phyloP scores from a whole-genome alignment of 345 rosid genomes.

The Theobroma cacao region DNA sequence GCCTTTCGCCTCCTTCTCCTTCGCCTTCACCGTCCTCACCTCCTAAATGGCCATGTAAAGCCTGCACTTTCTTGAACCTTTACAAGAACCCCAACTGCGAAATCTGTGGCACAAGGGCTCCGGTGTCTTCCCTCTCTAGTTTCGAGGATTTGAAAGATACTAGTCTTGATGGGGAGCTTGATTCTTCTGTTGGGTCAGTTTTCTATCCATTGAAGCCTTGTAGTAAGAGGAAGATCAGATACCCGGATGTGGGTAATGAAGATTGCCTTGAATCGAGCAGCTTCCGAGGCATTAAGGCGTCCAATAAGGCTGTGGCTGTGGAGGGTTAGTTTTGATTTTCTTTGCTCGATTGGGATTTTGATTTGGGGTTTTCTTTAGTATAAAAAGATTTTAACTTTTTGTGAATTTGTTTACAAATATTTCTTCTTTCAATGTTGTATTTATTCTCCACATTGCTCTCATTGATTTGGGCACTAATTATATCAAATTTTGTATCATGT shows the following conservation, averaged over 20 bases:
- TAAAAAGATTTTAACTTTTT: background rate
- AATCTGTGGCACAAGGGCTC: conserved; percentile 59
- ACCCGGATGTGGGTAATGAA: conserved; percentile 23
- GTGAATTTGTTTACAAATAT: background rate
- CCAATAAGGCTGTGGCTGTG: conserved; percentile 22
- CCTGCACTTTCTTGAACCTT: conserved; percentile 83
- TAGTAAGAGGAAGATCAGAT: conserved; percentile 56
- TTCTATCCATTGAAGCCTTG: conserved; percentile 75
- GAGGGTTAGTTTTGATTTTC: conserved; percentile 35
- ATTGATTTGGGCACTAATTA: background rate
- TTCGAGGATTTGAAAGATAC: conserved; percentile 54
- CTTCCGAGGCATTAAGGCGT: conserved; percentile 28
- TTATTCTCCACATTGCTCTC: background rate
- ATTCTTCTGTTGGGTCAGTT: conserved; percentile 72
- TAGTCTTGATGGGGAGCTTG: conserved; percentile 33
- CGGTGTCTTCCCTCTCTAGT: conserved; percentile 37
- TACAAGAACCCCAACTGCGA: conserved; percentile 66
- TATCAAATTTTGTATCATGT: no score
- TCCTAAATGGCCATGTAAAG: conserved; percentile 80
- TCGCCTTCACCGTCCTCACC: conserved; percentile 22
- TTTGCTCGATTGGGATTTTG: background rate
- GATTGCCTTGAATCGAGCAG: conserved; percentile 26
- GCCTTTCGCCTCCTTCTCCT: conserved; percentile 43
- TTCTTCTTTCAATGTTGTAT: background rate
- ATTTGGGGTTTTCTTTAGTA: background rate